A percentile compares a stretch with the other conserved stretches of the same genome.
Conservation (phyloP, 495 filamentous ascomycete genomes). For the Arthonia radiata region DNA sequence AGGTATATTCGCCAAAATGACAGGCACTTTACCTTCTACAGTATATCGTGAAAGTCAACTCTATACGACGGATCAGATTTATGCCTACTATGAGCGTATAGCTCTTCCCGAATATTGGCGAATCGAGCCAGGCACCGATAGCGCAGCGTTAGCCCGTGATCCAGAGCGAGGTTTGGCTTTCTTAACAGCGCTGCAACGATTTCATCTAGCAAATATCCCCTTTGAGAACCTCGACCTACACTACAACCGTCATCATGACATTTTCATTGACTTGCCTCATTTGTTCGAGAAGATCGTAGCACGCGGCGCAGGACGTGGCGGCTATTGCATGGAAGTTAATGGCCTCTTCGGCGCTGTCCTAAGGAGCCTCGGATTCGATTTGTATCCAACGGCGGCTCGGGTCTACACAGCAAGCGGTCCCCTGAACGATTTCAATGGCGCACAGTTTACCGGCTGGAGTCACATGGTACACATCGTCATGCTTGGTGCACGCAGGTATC, state of each 20-base stretch:
- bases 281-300: slow-evolving; percentile 41
- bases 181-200: slow-evolving; percentile 17
- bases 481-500: slow-evolving; percentile 23
- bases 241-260: slow-evolving; percentile 24
- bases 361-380: slow-evolving; percentile 30
- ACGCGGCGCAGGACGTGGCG: slow-evolving; percentile 29
- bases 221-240: slow-evolving; percentile 43
- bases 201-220: slow-evolving; percentile 34
- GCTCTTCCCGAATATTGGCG: too few species aligned
- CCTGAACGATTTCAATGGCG: slow-evolving; percentile 3
- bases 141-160: too few species aligned
- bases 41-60: too few species aligned
- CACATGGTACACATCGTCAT: slow-evolving; percentile 50
- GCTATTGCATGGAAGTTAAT: slow-evolving; percentile 60
- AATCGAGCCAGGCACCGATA: too few species aligned
- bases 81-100: too few species aligned
- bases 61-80: too few species aligned
- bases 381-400: slow-evolving; percentile 18
- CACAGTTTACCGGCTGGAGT: slow-evolving; percentile 17
- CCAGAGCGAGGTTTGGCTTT: too few species aligned
- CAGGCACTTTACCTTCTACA: too few species aligned
- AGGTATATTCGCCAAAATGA: too few species aligned
- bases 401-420: slow-evolving; percentile 9
- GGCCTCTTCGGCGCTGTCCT: slow-evolving; percentile 40
- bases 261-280: slow-evolving; percentile 28